These are phyloP conservation scores for Botrytis fabae DNA, from an alignment of 2,329 filamentous ascomycete genomes.

Conservation along the genomic window DNA sequence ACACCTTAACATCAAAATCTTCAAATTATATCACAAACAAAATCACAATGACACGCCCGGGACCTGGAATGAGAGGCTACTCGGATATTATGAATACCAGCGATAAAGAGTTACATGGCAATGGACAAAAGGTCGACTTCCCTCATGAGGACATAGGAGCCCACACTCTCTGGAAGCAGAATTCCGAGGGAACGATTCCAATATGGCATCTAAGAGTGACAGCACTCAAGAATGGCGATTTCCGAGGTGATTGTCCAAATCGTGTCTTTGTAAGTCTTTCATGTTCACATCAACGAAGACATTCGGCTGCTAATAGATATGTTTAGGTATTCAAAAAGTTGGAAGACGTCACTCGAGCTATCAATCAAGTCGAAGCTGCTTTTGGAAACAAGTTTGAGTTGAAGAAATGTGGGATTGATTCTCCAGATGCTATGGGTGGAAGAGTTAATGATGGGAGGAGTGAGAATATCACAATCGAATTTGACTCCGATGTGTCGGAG, in stretches of 20 bases:
- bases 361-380: conserved; percentile 33
- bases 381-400: conserved; percentile 32
- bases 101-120: conserved; percentile 22
- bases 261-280: conserved; percentile 32
- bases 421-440: conserved; percentile 34
- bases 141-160: conserved; percentile 24
- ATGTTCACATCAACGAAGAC: background rate
- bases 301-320: background rate
- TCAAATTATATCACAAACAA: background rate
- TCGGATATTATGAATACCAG: conserved; percentile 19
- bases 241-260: conserved; percentile 31
- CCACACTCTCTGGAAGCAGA: conserved; percentile 33
- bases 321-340: conserved; percentile 33
- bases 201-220: conserved; percentile 33
- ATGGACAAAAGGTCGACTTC: conserved; percentile 29
- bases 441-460: conserved; percentile 34
- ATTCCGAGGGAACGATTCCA: conserved; percentile 23
- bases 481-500: conserved; percentile 28
- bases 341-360: conserved; percentile 32
- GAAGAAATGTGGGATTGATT: conserved; percentile 33
- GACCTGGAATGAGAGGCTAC: conserved; percentile 20
- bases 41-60: background rate
- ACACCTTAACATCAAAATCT: background rate
- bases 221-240: conserved; percentile 34
- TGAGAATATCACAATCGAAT: conserved; percentile 36